Percentiles rank a stretch among this genome's conserved stretches.
Evolutionary conservation across 768 basidiomycete genomes (phyloP).

Genomic region (Boletus rubescentipes): DNA sequence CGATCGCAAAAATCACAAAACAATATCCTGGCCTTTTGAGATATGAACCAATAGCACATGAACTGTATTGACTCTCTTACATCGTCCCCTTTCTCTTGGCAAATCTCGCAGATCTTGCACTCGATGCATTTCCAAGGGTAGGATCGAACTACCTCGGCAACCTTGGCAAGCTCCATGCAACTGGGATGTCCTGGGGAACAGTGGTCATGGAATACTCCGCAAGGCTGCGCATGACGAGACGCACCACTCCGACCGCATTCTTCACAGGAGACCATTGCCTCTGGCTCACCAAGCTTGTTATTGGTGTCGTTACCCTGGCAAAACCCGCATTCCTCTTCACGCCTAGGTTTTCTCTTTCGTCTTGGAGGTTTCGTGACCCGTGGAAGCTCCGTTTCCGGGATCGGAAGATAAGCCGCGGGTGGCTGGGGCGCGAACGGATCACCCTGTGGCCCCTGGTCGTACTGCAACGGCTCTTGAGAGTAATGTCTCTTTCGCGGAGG

Average conservation of each 20-base stretch:
- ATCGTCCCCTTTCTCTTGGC: slow-evolving; percentile 82
- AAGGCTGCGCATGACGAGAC: slow-evolving; percentile 20
- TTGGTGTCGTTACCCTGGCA: slow-evolving; percentile 64
- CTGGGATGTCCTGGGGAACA: slow-evolving; percentile 70
- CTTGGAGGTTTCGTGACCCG: slow-evolving; percentile 45
- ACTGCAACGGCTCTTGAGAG: slow-evolving; percentile 45
- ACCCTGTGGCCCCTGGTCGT: slow-evolving; percentile 75
- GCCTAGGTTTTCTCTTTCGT: slow-evolving; percentile 43
- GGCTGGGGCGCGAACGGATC: slow-evolving; percentile 79
- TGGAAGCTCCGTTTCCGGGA: slow-evolving; percentile 43
- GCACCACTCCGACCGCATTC: slow-evolving; percentile 84
- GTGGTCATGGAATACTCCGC: not conserved
- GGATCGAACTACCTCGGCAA: slow-evolving; percentile 58
- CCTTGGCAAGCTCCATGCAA: slow-evolving; percentile 66
- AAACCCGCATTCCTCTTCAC: slow-evolving; percentile 74
- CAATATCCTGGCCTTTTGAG: slow-evolving; percentile 65
- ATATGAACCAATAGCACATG: slow-evolving; percentile 20
- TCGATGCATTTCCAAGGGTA: slow-evolving; percentile 90
- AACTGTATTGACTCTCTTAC: slow-evolving; percentile 48
- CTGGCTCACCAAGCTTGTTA: slow-evolving; percentile 58
- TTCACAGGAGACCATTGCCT: slow-evolving; percentile 74
- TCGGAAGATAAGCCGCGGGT: slow-evolving; percentile 49
- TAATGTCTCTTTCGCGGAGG: slow-evolving; percentile 17
- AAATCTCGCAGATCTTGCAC: slow-evolving; percentile 91
- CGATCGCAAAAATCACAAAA: slow-evolving; percentile 96